These are phyloP conservation scores for Rosellinia necatrix DNA, from an alignment of 2,329 filamentous ascomycete genomes.

Conservation along the genomic window DNA sequence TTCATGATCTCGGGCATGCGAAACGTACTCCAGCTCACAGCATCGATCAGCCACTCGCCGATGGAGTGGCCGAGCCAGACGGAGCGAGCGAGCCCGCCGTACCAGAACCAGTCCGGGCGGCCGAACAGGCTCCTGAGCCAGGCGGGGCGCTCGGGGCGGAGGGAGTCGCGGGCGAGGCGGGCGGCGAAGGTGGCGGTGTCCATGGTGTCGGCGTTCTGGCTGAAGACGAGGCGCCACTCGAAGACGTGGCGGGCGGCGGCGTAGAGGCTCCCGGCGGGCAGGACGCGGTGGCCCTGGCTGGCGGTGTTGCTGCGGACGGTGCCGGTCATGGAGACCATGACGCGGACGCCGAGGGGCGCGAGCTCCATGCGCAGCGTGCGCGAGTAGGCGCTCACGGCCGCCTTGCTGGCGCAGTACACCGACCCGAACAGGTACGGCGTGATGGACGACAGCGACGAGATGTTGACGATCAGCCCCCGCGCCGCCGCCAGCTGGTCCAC, in stretches of 20 bases:
- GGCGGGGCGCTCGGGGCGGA: slow-evolving; percentile 43
- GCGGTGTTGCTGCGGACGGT: slow-evolving; percentile 58
- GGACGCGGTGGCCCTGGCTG: slow-evolving; percentile 44
- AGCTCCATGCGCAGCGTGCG: slow-evolving; percentile 59
- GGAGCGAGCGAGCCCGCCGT: slow-evolving; percentile 40
- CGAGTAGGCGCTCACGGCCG: slow-evolving; percentile 57
- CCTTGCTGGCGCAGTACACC: slow-evolving; percentile 61
- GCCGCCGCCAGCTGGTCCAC: slow-evolving; percentile 54
- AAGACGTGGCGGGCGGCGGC: slow-evolving; percentile 51
- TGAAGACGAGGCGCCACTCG: slow-evolving; percentile 51
- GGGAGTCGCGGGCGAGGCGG: slow-evolving; percentile 48
- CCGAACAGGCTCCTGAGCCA: slow-evolving; percentile 45
- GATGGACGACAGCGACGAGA: slow-evolving; percentile 56
- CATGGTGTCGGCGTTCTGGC: slow-evolving; percentile 53
- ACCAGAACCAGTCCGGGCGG: slow-evolving; percentile 50
- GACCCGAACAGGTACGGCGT: slow-evolving; percentile 58
- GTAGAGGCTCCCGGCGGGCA: slow-evolving; percentile 55
- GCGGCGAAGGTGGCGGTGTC: slow-evolving; percentile 50
- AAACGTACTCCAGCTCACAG: slow-evolving; percentile 42
- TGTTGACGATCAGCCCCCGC: slow-evolving; percentile 58
- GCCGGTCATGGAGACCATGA: slow-evolving; percentile 61
- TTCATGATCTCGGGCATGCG: slow-evolving; percentile 41
- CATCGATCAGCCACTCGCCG: slow-evolving; percentile 47
- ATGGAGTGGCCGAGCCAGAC: slow-evolving; percentile 40
- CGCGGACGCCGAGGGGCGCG: slow-evolving; percentile 57